Percentiles rank a stretch among this genome's conserved stretches.
Evolutionary conservation across 257 asterid species (phyloP).

Genomic region (Solanum pinnatisectum): DNA sequence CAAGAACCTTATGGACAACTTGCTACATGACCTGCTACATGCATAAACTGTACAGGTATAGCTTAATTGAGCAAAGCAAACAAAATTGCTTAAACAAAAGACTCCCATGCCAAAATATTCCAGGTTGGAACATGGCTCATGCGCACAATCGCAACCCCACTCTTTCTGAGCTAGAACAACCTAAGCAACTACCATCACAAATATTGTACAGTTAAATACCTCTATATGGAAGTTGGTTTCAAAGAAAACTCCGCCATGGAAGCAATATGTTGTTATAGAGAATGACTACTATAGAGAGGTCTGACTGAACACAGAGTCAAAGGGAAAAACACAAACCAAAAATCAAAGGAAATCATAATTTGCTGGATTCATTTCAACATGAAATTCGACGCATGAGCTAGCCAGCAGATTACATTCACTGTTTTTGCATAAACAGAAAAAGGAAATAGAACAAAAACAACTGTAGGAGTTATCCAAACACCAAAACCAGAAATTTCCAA

Average conservation of each 20-base stretch:
- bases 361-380: background rate
- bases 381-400: no score
- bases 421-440: background rate
- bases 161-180: background rate
- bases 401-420: background rate
- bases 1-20: background rate
- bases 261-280: background rate
- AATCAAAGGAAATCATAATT: background rate
- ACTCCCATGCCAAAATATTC: background rate
- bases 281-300: background rate
- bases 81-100: background rate
- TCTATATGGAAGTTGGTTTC: background rate
- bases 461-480: background rate
- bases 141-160: background rate
- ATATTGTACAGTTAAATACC: background rate
- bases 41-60: background rate
- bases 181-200: background rate
- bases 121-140: background rate
- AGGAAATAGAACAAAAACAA: background rate
- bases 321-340: background rate
- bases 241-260: background rate
- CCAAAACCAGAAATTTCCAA: background rate
- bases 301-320: background rate
- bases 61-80: background rate
- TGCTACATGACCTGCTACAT: background rate